Evolutionary conservation across 768 basidiomycete species (phyloP).

Genomic region (Boletus sensibilis): DNA sequence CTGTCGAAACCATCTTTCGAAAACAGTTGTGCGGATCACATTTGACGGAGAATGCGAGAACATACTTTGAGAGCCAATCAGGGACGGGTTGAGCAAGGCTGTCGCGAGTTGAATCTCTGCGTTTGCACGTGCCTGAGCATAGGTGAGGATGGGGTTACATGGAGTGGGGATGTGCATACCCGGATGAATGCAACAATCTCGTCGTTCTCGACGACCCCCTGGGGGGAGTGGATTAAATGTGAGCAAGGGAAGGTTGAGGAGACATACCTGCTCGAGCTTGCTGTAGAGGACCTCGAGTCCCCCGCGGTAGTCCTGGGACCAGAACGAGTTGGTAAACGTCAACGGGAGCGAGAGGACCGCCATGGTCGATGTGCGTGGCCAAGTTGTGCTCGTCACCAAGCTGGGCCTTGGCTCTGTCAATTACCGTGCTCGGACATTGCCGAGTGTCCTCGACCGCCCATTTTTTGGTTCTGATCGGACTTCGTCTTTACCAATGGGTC

Average conservation of each 20-base stretch:
- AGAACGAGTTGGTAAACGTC: conserved; percentile 89
- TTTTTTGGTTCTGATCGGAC: conserved; percentile 12
- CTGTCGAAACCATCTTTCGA: conserved; percentile 64
- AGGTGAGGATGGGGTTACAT: conserved; percentile 6
- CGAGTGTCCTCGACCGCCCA: conserved; percentile 32
- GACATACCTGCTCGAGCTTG: conserved; percentile 73
- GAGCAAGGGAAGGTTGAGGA: not conserved
- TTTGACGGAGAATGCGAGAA: not conserved
- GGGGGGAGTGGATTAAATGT: conserved; percentile 17
- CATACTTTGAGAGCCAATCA: conserved; percentile 51
- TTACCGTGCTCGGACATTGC: conserved; percentile 25
- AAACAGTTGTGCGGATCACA: conserved; percentile 8
- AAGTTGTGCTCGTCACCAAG: conserved; percentile 1
- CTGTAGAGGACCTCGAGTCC: conserved; percentile 77
- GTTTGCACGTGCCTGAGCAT: conserved; percentile 63
- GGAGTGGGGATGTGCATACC: conserved; percentile 45
- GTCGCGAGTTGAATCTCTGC: conserved; percentile 68
- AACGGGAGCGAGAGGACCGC: conserved; percentile 88
- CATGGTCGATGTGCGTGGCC: conserved; percentile 45
- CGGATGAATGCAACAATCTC: conserved; percentile 82
- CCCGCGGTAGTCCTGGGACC: conserved; percentile 86
- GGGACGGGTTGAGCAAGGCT: conserved; percentile 50
- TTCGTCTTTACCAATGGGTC: conserved; percentile 47
- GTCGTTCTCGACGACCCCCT: conserved; percentile 83
- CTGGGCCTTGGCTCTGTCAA: not conserved